Conservation (phyloP, 139 green algal genomes). For the Chlamydomonas incerta region DNA sequence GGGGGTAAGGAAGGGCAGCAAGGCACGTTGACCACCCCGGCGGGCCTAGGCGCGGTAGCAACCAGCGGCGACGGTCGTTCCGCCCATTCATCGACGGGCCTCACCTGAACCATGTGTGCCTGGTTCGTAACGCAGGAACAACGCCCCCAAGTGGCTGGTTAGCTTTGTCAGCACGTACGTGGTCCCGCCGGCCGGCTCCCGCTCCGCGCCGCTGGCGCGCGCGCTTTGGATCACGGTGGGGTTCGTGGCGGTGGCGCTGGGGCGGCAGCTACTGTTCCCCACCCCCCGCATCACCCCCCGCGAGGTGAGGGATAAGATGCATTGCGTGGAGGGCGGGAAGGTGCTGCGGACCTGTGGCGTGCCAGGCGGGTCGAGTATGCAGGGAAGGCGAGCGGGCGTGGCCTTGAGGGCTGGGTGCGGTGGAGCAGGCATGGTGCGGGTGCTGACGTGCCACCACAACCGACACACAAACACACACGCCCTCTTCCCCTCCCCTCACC, state of each 20-base stretch:
- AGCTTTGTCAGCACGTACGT: neutral
- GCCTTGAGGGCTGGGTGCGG: no score
- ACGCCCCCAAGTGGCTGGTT: neutral
- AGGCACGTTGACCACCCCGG: no score
- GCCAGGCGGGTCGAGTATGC: no score
- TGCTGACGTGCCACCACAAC: no score
- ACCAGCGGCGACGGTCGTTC: no score
- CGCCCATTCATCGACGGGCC: no score
- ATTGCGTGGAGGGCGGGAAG: neutral
- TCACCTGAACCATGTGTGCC: no score
- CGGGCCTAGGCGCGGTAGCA: no score
- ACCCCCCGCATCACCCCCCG: slow-evolving; percentile 5
- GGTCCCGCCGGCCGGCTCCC: neutral
- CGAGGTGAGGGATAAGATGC: slow-evolving; percentile 6
- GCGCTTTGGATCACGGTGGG: neutral
- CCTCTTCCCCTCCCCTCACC: neutral
- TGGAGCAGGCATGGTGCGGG: no score
- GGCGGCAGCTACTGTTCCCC: slow-evolving; percentile 10
- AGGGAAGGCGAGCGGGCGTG: no score
- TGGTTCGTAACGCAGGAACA: neutral
- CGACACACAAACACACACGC: no score
- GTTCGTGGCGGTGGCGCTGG: slow-evolving; percentile 19
- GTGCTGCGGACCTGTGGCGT: neutral
- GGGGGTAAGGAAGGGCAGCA: no score
- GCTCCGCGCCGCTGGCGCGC: neutral